Percentiles rank a stretch among this genome's conserved stretches.
phyloP scores from a whole-genome alignment of 2,329 filamentous ascomycete species.

The Fusarium pilosicola region DNA sequence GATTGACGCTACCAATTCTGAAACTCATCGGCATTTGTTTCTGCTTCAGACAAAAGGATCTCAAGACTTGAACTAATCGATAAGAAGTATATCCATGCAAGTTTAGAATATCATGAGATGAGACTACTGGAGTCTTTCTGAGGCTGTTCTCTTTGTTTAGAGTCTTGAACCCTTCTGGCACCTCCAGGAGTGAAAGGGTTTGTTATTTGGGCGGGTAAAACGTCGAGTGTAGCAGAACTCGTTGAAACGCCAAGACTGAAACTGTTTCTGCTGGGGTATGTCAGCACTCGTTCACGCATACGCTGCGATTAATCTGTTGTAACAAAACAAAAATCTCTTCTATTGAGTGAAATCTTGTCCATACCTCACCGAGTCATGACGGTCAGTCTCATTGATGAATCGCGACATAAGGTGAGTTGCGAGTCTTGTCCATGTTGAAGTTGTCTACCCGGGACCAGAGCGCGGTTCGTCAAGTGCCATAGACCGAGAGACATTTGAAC shows the following conservation, averaged over 20 bases:
- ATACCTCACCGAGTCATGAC: not conserved
- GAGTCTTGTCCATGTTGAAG: fast-evolving
- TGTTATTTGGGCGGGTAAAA: not conserved
- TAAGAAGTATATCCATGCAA: fast-evolving
- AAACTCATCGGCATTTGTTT: conserved; percentile 1
- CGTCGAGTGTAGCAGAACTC: not conserved
- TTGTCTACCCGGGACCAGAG: not conserved
- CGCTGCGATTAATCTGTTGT: not conserved
- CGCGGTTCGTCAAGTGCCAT: too few relatives aligned
- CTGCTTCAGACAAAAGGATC: not conserved
- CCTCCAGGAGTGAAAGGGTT: fast-evolving
- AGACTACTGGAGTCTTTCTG: not conserved
- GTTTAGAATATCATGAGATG: fast-evolving
- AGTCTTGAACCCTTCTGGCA: not conserved
- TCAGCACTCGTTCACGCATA: fast-evolving
- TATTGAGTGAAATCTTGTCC: fast-evolving
- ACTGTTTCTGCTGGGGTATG: not conserved
- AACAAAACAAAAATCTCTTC: fast-evolving
- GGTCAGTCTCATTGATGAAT: too few relatives aligned
- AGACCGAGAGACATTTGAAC: too few relatives aligned
- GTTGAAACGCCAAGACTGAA: conserved; percentile 12
- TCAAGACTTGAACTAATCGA: not conserved
- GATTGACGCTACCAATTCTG: not conserved
- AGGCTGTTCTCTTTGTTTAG: not conserved
- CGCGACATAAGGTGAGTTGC: not conserved